A percentile compares a stretch with the other conserved stretches of the same genome.
These are phyloP conservation scores for Pelargonium exstipulatum DNA, from an alignment of 441 rosid genomes.

Conservation along the genomic window DNA sequence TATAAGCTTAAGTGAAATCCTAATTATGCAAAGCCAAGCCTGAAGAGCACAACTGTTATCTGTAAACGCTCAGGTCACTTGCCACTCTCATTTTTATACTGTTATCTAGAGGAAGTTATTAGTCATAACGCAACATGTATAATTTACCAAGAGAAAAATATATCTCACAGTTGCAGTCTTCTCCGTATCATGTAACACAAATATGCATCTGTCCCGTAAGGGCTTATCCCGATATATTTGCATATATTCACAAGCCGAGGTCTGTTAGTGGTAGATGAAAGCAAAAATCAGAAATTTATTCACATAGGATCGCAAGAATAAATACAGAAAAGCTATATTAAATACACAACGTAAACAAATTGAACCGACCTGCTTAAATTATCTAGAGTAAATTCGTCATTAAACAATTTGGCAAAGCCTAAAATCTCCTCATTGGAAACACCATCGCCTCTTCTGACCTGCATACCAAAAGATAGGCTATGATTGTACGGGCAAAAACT, in stretches of 20 bases:
- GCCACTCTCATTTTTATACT: background rate
- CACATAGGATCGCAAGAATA: conserved; percentile 15
- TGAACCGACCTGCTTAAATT: conserved; percentile 61
- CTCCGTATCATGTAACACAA: conserved; percentile 74
- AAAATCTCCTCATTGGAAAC: conserved; percentile 72
- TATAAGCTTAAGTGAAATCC: background rate
- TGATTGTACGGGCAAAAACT: conserved; percentile 10
- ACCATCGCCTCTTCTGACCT: conserved; percentile 65
- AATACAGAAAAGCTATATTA: conserved; percentile 13
- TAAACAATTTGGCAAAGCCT: conserved; percentile 76
- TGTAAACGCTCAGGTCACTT: background rate
- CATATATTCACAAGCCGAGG: conserved; percentile 80
- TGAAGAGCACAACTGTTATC: too few species aligned
- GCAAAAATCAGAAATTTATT: conserved; percentile 14
- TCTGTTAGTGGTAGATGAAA: conserved; percentile 34
- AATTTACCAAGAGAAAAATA: background rate
- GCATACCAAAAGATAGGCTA: conserved; percentile 12
- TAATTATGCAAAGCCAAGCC: background rate
- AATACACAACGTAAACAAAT: conserved; percentile 13
- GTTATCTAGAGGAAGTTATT: background rate
- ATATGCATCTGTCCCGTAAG: conserved; percentile 87
- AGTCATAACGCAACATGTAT: background rate
- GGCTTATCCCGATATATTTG: conserved; percentile 79
- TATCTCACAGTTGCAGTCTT: conserved; percentile 61
- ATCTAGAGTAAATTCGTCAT: conserved; percentile 77